Base-by-base conservation (phyloP, 495 filamentous ascomycete species). In the Neurospora sp. region DNA sequence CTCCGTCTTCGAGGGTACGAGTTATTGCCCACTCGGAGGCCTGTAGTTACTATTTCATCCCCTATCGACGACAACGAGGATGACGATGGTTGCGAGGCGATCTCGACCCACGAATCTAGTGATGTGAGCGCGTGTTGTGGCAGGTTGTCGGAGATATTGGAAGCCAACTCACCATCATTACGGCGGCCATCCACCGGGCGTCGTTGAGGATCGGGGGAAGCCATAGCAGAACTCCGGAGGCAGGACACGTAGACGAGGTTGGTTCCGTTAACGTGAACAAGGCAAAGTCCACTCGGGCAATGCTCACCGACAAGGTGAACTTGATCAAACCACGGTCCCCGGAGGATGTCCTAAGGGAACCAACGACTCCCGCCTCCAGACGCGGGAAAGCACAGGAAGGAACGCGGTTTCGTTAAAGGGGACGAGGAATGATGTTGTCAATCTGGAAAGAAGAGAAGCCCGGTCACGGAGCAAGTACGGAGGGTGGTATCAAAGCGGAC, bases 21-120 rank as follows among this genome's bases (percentile, higher is more conserved):
- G 77, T 77, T 77, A 74, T 78, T 87, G 76, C 92, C 90, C 44
- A 97, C 90, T 35, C 90, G 89, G 18, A 97, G 88, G 16, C 93
- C 93, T 10, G 93, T 94, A 16, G 92, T 95, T 71, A 96, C 91
- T 76, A 97, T 92, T 72, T 97, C 94, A 71, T 97, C 94, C 74
- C 87, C 91, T 70, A 91, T 91, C 23, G 93, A 97, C 14, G 95
- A 97, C n/a, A 96, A 84, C 16, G 96, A 97, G 11, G 95, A 95
- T 16, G 88, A 89, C 2, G 95, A 97, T 27, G 95, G 93, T 73
- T 96, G 93, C 3, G 96, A 98, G 66, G 93, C 88, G 72, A 99
- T 90, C 81, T 99, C 96, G 79, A 99, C 90, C 96, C 96, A 99
- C 2, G 95, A 98, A 83, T 98, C 96, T 95, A 88, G 49, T 77